A percentile compares a stretch with the other conserved stretches of the same genome.
These are phyloP conservation scores for Auxenochlorella protothecoides DNA, from an alignment of 139 green algal genomes.

Conservation along the genomic window DNA sequence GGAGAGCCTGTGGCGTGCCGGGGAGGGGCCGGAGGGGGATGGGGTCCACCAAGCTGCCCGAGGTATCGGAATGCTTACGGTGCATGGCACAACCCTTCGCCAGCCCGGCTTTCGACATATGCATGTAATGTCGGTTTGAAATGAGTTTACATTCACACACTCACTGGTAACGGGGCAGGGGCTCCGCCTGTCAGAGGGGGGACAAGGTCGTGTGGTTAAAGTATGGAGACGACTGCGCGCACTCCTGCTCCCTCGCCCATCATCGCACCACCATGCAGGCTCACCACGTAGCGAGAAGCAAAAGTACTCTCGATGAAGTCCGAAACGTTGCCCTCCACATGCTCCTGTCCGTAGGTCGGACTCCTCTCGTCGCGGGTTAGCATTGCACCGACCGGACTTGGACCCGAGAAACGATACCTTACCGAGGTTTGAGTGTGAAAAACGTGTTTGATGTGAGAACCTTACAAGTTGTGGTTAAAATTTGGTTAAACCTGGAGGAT, in stretches of 20 bases:
- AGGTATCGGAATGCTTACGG: not conserved
- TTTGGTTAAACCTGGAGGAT: too few species aligned
- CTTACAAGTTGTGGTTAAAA: too few species aligned
- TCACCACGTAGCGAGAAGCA: slow-evolving; percentile 18
- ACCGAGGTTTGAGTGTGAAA: too few species aligned
- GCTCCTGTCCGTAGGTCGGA: too few species aligned
- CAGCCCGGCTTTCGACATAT: not conserved
- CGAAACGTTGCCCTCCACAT: too few species aligned
- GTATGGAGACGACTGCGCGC: not conserved
- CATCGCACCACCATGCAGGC: slow-evolving; percentile 1
- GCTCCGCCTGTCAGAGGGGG: not conserved
- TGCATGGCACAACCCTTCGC: not conserved
- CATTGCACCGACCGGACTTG: too few species aligned
- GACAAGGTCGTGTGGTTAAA: not conserved
- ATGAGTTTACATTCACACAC: not conserved
- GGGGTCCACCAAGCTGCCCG: not conserved
- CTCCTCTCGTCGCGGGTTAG: too few species aligned
- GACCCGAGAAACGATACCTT: too few species aligned
- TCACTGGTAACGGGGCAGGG: not conserved
- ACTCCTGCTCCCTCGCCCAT: not conserved
- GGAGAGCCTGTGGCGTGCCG: not conserved
- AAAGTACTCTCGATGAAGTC: slow-evolving; percentile 22
- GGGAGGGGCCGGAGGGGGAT: too few species aligned
- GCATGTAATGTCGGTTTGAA: not conserved
- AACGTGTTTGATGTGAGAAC: too few species aligned